Evolutionary conservation across 768 basidiomycete genomes (phyloP), one percentile per base, ranked within the genome.

Genomic region (Trametes meyenii): DNA sequence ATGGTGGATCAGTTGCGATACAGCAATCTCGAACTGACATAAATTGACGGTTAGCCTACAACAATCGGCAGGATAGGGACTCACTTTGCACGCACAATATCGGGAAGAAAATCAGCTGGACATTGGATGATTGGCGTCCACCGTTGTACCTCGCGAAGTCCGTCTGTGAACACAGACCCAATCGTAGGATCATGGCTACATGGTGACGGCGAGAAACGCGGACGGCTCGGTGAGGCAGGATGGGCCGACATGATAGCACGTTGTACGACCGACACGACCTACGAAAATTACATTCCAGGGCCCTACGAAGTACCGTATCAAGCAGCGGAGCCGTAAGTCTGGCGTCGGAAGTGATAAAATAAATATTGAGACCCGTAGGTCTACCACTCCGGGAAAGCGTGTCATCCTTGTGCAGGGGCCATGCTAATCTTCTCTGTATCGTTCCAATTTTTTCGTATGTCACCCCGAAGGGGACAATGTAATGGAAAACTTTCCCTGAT

Each of bases 361-460:
- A 76, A 76, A 76, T 76, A 76, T 76, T 75, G 74, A 76, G 73
- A 75, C 72, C 75, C 73, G 72, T 74, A 75, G 73, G 70, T 74
- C 73, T 89, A 89, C 89, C 88, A 90, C 89, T 90, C 89, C 88
- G 88, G 87, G 83, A 89, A 90, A 92, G 90, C 90, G 92, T 96
- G 94, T 95, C 94, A 96, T 96, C 94, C 95, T 96, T 97, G 94
- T 96, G 95, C 94, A 96, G 94, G 95, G 94, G 94, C 95, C 92
- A 96, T 96, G 94, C 94, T 96, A 95, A 96, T 95, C 94, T 96
- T 96, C 94, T 96, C 94, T 95, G 94, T 95, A 96, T 95, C 90
- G 92, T 94, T 95, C 91, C 93, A 94, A 94, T 90, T 92, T 94
- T 94, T 90, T 89, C 88, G 86, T 92, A 89, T 90, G 90, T 87